Evolutionary conservation across 352 stramenopile species (phyloP).

Genomic region (Globisporangium cederbergense): DNA sequence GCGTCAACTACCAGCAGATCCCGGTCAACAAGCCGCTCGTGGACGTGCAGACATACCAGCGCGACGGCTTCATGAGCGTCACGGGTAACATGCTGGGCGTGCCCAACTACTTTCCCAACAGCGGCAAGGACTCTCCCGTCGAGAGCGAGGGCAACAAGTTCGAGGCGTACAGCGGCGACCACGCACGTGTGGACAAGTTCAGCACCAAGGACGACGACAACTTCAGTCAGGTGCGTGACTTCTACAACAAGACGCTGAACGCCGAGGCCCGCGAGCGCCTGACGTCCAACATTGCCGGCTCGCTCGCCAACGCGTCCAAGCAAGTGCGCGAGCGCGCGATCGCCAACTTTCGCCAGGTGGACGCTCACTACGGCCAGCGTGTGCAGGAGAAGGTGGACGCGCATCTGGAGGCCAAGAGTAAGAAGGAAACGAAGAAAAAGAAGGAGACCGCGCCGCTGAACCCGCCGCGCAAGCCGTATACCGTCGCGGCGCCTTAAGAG

Average conservation of each 20-base stretch:
- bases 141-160: constrained; percentile 24
- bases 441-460: constrained; percentile 37
- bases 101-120: constrained; percentile 91
- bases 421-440: constrained; percentile 16
- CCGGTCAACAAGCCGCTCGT: constrained; percentile 86
- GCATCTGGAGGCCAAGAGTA: constrained; percentile 14
- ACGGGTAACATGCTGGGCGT: constrained; percentile 63
- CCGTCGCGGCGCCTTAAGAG: constrained; percentile 31
- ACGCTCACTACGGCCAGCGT: constrained; percentile 80
- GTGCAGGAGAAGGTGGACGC: constrained; percentile 74
- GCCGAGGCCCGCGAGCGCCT: constrained; percentile 65
- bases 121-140: constrained; percentile 35
- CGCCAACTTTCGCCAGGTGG: constrained; percentile 84
- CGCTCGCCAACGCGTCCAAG: constrained; percentile 74
- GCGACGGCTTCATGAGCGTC: constrained; percentile 78
- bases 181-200: constrained; percentile 52
- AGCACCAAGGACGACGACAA: constrained; percentile 90
- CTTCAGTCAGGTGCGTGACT: constrained; percentile 76
- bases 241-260: constrained; percentile 83
- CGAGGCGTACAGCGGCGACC: constrained; percentile 31
- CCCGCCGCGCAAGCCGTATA: constrained; percentile 55
- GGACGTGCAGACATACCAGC: constrained; percentile 72
- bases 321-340: constrained; percentile 81
- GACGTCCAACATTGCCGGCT: constrained; percentile 85
- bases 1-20: constrained; percentile 88